phyloP scores from a whole-genome alignment of 768 basidiomycete genomes.

The Mycena galericulata region DNA sequence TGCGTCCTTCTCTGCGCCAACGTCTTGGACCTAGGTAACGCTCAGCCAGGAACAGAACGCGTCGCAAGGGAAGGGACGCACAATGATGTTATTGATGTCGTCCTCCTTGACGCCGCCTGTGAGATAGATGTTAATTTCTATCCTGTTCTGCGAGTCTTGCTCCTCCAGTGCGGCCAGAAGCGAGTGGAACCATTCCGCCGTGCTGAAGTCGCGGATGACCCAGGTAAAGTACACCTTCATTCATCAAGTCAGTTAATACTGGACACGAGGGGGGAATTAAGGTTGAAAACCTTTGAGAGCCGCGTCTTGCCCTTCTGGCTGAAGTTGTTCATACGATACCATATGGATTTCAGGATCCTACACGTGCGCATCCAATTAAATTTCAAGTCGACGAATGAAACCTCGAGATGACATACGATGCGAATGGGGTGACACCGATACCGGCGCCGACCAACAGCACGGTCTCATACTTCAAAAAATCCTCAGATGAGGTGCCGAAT shows the following conservation, averaged over 20 bases:
- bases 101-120: slow-evolving; percentile 93
- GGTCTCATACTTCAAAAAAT: slow-evolving; percentile 91
- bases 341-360: slow-evolving; percentile 89
- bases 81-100: slow-evolving; percentile 94
- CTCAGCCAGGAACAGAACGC: neutral
- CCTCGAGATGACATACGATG: slow-evolving; percentile 70
- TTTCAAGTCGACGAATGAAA: neutral
- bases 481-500: slow-evolving; percentile 93
- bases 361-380: slow-evolving; percentile 8
- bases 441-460: slow-evolving; percentile 92
- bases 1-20: slow-evolving; percentile 92
- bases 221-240: slow-evolving; percentile 86
- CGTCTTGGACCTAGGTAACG: slow-evolving; percentile 75
- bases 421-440: slow-evolving; percentile 97
- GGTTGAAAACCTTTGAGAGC: slow-evolving; percentile 74
- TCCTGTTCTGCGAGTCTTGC: slow-evolving; percentile 85
- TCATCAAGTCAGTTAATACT: neutral
- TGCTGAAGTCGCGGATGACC: slow-evolving; percentile 94
- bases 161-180: slow-evolving; percentile 94
- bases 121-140: slow-evolving; percentile 95
- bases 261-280: neutral
- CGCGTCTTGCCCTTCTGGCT: slow-evolving; percentile 80
- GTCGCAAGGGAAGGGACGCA: slow-evolving; percentile 46
- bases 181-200: slow-evolving; percentile 95
- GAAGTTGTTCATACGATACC: slow-evolving; percentile 96